Conservation (phyloP, 2,329 filamentous ascomycete species). For the Pseudogymnoascus sp. region DNA sequence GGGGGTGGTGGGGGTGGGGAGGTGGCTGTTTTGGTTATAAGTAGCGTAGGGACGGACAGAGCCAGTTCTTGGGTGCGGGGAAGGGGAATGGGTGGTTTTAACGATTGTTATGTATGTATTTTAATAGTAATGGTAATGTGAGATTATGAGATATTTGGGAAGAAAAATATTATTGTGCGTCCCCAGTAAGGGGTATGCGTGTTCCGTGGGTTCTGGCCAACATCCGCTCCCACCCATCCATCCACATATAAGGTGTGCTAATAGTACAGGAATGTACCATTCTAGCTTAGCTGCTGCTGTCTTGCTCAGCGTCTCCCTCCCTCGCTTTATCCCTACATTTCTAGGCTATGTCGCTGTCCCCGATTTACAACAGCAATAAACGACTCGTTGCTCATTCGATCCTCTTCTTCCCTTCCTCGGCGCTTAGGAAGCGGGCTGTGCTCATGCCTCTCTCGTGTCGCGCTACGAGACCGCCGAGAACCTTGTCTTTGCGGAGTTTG, state of each 20-base stretch:
- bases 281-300: neutral
- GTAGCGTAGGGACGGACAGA: no score
- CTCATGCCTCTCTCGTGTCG: slow-evolving; percentile 76
- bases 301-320: neutral
- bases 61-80: no score
- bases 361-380: neutral
- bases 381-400: slow-evolving; percentile 53
- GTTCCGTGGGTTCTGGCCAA: neutral
- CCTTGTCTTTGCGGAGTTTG: slow-evolving; percentile 70
- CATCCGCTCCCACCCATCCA: neutral
- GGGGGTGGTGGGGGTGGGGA: slow-evolving; percentile 49
- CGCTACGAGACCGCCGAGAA: slow-evolving; percentile 68
- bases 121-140: slow-evolving; percentile 5
- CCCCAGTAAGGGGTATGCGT: neutral
- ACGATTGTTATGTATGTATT: slow-evolving; percentile 2
- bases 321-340: neutral
- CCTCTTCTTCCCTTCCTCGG: slow-evolving; percentile 97
- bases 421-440: slow-evolving; percentile 69
- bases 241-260: neutral
- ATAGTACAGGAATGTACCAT: neutral
- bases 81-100: neutral
- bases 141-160: slow-evolving; percentile 4
- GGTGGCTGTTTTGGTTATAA: slow-evolving; percentile 74
- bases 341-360: neutral
- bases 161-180: neutral